phyloP scores from a whole-genome alignment of 2,329 filamentous ascomycete species.

The Fusarium proliferatum region DNA sequence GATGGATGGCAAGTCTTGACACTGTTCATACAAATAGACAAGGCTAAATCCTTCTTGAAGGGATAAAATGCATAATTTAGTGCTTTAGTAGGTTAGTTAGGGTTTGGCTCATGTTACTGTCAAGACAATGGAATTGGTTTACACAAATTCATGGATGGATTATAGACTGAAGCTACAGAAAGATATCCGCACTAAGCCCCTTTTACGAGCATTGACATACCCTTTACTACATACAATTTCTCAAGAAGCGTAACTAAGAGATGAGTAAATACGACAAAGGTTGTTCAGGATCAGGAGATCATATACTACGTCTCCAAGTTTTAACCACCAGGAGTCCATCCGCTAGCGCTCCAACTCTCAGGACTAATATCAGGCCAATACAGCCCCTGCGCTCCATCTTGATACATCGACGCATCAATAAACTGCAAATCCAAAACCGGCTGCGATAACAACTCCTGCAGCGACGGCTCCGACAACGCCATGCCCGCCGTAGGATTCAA shows the following conservation, averaged over 20 bases:
- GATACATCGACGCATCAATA: slow-evolving; percentile 47
- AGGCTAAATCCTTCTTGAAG: too few species aligned
- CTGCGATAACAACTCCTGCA: slow-evolving; percentile 51
- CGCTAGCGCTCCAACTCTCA: slow-evolving; percentile 38
- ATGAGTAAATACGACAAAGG: accelerated
- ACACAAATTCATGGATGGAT: accelerated
- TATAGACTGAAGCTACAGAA: accelerated
- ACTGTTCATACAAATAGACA: background rate
- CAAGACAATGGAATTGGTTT: accelerated
- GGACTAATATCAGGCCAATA: slow-evolving; percentile 45
- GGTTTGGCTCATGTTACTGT: accelerated
- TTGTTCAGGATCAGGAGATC: accelerated
- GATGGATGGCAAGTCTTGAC: background rate
- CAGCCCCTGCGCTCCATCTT: slow-evolving; percentile 38
- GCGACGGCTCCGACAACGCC: slow-evolving; percentile 50
- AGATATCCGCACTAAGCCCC: accelerated
- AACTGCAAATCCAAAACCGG: slow-evolving; percentile 49
- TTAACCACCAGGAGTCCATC: slow-evolving; percentile 22
- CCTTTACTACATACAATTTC: accelerated
- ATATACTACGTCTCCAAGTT: accelerated
- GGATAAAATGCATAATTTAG: too few species aligned
- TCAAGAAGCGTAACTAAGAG: accelerated
- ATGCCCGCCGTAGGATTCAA: slow-evolving; percentile 48
- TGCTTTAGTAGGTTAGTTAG: too few species aligned
- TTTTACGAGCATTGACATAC: accelerated